Evolutionary conservation across 768 basidiomycete species (phyloP).

Genomic region (Suillus brevipes): DNA sequence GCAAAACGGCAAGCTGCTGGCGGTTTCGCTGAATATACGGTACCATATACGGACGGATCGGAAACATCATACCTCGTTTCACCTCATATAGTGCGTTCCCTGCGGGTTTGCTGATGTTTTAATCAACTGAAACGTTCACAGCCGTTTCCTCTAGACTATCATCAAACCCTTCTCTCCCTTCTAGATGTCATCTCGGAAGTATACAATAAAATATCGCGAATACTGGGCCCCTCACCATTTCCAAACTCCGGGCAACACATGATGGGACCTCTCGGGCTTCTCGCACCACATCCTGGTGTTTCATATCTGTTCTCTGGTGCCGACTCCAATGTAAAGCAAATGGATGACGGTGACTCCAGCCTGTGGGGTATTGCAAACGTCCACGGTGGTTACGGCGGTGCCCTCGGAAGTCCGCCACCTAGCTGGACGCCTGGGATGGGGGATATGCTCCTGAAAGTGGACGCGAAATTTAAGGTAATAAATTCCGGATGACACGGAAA

Average conservation of each 20-base stretch:
- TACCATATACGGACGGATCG: constrained; percentile 56
- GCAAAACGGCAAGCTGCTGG: constrained; percentile 53
- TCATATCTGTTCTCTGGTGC: constrained; percentile 64
- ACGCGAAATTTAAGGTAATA: constrained; percentile 77
- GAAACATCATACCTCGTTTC: constrained; percentile 71
- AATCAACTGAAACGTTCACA: constrained; percentile 29
- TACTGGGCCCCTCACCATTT: constrained; percentile 82
- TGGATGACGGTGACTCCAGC: constrained; percentile 49
- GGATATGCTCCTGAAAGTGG: constrained; percentile 79
- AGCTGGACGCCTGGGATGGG: constrained; percentile 63
- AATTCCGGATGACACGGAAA: neutral
- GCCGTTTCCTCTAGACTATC: constrained; percentile 91
- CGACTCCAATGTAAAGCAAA: constrained; percentile 38
- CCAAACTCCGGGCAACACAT: constrained; percentile 69
- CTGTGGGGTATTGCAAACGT: constrained; percentile 74
- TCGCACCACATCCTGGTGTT: constrained; percentile 80
- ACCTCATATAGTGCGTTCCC: constrained; percentile 68
- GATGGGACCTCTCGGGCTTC: constrained; percentile 70
- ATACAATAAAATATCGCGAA: constrained; percentile 82
- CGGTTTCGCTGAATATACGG: constrained; percentile 58
- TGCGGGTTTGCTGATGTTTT: neutral
- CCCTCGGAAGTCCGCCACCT: constrained; percentile 52
- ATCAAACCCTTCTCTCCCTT: constrained; percentile 83
- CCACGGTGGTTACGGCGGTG: constrained; percentile 33
- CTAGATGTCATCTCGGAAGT: constrained; percentile 88